Evolutionary conservation across 2,329 filamentous ascomycete genomes (phyloP).

Genomic region (Colletotrichum sidae): DNA sequence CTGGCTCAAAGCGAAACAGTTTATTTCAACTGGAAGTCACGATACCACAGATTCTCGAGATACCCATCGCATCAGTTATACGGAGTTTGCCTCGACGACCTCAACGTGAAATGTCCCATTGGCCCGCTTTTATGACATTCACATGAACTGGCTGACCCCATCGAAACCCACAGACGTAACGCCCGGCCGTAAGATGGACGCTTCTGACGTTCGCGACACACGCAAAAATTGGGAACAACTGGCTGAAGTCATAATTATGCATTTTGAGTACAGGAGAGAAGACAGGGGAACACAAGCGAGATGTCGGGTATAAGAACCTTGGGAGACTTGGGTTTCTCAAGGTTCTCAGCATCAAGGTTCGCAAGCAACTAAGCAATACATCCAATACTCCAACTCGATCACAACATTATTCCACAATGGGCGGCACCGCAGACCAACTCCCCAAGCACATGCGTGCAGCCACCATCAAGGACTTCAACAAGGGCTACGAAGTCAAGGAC

Average conservation of each 20-base stretch:
- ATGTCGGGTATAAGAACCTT: too few species aligned
- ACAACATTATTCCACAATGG: not conserved
- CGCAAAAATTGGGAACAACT: not conserved
- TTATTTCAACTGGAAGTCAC: too few species aligned
- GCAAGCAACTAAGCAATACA: not conserved
- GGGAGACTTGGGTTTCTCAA: not conserved
- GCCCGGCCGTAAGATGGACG: not conserved
- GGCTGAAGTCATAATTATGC: conserved; percentile 11
- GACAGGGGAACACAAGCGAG: too few species aligned
- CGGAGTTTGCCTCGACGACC: too few species aligned
- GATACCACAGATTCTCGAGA: too few species aligned
- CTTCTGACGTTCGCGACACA: not conserved
- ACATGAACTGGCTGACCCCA: not conserved
- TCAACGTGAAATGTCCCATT: not conserved
- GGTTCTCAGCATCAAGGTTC: conserved; percentile 8
- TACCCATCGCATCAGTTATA: too few species aligned
- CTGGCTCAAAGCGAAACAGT: too few species aligned
- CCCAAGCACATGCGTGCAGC: conserved; percentile 47
- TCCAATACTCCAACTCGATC: not conserved
- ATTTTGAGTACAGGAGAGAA: not conserved
- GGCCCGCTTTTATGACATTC: conserved; percentile 32
- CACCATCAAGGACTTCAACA: conserved; percentile 42
- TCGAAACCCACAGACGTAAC: conserved; percentile 24
- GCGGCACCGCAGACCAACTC: conserved; percentile 30
- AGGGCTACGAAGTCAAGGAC: conserved; percentile 33